These are phyloP conservation scores for Straminergon stramineum DNA, from an alignment of 225 moss, liverwort and hornwort species.

Conservation along the genomic window DNA sequence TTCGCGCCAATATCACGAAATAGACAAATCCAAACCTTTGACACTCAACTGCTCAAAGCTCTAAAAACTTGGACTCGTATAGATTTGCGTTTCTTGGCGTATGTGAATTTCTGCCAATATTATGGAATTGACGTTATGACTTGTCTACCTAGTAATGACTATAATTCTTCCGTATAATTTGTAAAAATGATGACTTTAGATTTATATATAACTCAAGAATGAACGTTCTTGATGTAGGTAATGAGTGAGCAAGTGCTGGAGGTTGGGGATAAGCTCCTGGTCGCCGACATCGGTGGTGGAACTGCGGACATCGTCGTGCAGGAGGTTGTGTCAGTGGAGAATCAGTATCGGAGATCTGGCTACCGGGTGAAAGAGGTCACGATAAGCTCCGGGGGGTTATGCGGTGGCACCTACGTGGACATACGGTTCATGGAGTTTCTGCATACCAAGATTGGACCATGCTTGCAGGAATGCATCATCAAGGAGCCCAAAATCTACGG, in stretches of 20 bases:
- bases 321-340: slow-evolving; percentile 13
- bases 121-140: background rate
- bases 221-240: background rate
- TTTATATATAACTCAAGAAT: background rate
- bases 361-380: slow-evolving; percentile 39
- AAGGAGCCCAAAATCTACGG: background rate
- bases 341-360: background rate
- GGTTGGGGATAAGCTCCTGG: slow-evolving; percentile 47
- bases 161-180: background rate
- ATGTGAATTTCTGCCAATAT: background rate
- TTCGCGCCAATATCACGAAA: background rate
- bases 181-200: background rate
- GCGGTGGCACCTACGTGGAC: slow-evolving; percentile 50
- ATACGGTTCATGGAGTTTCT: slow-evolving; percentile 20
- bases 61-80: background rate
- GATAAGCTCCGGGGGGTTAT: slow-evolving; percentile 31
- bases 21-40: background rate
- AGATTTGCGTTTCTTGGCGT: background rate
- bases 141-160: background rate
- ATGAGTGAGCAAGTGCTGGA: background rate
- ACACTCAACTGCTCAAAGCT: background rate
- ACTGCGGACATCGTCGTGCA: slow-evolving; percentile 46
- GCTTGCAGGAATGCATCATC: slow-evolving; percentile 25
- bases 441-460: slow-evolving; percentile 21
- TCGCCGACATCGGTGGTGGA: slow-evolving; percentile 54